These are phyloP conservation scores for Entomortierella beljakovae DNA, from an alignment of 192 early-diverging fungal species.

Conservation along the genomic window DNA sequence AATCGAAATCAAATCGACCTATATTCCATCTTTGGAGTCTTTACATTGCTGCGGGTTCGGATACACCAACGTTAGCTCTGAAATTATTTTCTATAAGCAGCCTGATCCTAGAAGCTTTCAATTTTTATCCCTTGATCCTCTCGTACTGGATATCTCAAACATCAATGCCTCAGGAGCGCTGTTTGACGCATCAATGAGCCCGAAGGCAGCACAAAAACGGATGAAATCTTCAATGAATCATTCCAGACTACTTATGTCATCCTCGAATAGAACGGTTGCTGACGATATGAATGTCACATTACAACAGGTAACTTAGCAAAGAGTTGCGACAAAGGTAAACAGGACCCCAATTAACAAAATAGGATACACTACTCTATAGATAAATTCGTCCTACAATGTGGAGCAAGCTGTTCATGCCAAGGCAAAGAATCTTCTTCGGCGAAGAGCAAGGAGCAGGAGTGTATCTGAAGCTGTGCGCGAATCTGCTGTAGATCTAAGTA, in stretches of 20 bases:
- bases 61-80: conserved; percentile 55
- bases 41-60: conserved; percentile 55
- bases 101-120: conserved; percentile 70
- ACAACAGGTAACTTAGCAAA: conserved; percentile 59
- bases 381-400: conserved; percentile 70
- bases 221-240: conserved; percentile 39
- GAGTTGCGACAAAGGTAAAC: no score
- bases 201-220: conserved; percentile 54
- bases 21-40: conserved; percentile 52
- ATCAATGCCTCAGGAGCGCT: conserved; percentile 43
- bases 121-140: conserved; percentile 74
- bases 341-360: no score
- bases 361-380: conserved; percentile 47
- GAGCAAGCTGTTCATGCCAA: conserved; percentile 61
- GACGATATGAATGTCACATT: conserved; percentile 61
- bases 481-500: conserved; percentile 51
- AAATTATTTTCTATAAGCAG: conserved; percentile 69
- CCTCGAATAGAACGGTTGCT: conserved; percentile 31
- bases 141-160: conserved; percentile 73
- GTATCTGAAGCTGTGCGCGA: conserved; percentile 54
- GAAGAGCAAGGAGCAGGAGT: conserved; percentile 53
- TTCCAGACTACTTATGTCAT: conserved; percentile 27
- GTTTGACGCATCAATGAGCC: conserved; percentile 47
- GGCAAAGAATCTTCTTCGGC: conserved; percentile 34
- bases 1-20: conserved; percentile 54